A percentile compares a stretch with the other conserved stretches of the same genome.
Evolutionary conservation across 2,329 filamentous ascomycete species (phyloP).

Genomic region (Pseudodiploospora longispora): DNA sequence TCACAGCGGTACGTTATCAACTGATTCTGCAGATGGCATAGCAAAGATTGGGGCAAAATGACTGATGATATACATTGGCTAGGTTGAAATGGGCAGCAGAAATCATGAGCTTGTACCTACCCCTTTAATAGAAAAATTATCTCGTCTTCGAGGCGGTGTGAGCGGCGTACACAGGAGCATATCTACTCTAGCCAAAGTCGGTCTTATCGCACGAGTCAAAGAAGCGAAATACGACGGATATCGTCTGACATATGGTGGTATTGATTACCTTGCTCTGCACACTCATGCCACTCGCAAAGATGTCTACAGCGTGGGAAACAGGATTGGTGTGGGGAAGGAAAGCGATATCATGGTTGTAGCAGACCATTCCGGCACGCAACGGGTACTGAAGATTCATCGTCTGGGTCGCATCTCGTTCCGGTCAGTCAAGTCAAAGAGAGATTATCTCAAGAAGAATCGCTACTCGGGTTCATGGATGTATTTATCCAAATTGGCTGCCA

Average conservation of each 20-base stretch:
- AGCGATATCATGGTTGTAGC: slow-evolving; percentile 95
- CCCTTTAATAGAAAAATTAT: slow-evolving; percentile 73
- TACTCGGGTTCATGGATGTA: slow-evolving; percentile 93
- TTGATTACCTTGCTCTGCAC: slow-evolving; percentile 95
- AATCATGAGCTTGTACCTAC: slow-evolving; percentile 98
- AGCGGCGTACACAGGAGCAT: slow-evolving; percentile 80
- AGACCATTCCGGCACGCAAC: slow-evolving; percentile 65
- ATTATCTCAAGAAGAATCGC: slow-evolving; percentile 81
- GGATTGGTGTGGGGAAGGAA: slow-evolving; percentile 95
- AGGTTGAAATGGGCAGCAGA: slow-evolving; percentile 90
- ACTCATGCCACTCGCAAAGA: slow-evolving; percentile 71
- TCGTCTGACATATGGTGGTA: slow-evolving; percentile 87
- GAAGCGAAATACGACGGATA: slow-evolving; percentile 98
- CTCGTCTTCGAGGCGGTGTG: slow-evolving; percentile 69
- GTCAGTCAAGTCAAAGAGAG: slow-evolving; percentile 89
- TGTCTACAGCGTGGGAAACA: slow-evolving; percentile 87
- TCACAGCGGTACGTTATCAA: slow-evolving; percentile 64
- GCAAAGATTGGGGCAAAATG: too few species aligned
- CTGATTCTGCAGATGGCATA: not conserved
- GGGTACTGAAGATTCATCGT: slow-evolving; percentile 90
- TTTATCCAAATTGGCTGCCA: slow-evolving; percentile 81
- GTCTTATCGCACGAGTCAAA: slow-evolving; percentile 84
- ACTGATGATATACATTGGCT: not conserved
- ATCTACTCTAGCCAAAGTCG: slow-evolving; percentile 82
- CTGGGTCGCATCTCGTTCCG: slow-evolving; percentile 94